Evolutionary conservation across 345 rosid genomes (phyloP).

Genomic region (Citrus reticulata): DNA sequence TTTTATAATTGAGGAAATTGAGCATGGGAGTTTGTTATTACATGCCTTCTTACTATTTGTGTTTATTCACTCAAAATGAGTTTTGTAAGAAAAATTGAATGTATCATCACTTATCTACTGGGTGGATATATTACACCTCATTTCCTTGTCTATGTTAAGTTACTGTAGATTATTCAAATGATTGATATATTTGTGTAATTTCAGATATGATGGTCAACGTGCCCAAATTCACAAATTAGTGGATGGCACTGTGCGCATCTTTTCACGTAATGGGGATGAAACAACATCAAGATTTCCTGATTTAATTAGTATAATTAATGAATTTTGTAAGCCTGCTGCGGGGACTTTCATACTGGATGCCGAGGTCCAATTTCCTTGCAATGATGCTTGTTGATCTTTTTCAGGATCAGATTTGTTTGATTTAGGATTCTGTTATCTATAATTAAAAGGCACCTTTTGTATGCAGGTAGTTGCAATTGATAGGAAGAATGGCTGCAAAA

Average conservation of each 20-base stretch:
- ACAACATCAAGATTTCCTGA: slow-evolving; percentile 81
- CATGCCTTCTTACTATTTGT: background rate
- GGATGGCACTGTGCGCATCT: slow-evolving; percentile 59
- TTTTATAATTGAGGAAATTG: background rate
- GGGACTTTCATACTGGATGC: slow-evolving; percentile 76
- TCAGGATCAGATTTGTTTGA: background rate
- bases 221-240: slow-evolving; percentile 76
- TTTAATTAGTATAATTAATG: slow-evolving; percentile 50
- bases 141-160: slow-evolving; percentile 1
- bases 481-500: slow-evolving; percentile 64
- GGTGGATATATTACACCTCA: background rate
- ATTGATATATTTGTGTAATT: slow-evolving; percentile 5
- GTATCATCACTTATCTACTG: background rate
- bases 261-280: slow-evolving; percentile 91
- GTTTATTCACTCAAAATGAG: background rate
- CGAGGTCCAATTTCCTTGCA: slow-evolving; percentile 50
- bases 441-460: slow-evolving; percentile 2
- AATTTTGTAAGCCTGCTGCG: slow-evolving; percentile 52
- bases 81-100: background rate
- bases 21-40: background rate
- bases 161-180: background rate
- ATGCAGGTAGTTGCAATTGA: slow-evolving; percentile 82
- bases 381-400: slow-evolving; percentile 10
- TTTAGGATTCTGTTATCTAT: slow-evolving; percentile 3
- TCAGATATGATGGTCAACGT: slow-evolving; percentile 92